Conservation (phyloP, 768 basidiomycete genomes). For the Mycena indigotica region DNA sequence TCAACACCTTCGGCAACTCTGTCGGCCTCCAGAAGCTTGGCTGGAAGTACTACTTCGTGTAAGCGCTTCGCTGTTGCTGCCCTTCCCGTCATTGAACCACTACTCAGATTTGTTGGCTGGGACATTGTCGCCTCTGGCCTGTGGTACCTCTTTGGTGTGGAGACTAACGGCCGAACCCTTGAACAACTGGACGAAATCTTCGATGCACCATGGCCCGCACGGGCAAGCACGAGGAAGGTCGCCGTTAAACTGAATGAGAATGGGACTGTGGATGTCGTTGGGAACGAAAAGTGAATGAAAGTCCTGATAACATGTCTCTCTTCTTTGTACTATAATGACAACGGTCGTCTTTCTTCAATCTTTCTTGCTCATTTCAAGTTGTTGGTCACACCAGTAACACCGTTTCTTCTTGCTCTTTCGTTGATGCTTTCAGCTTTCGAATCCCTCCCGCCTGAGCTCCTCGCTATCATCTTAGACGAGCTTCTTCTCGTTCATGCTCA, state of each 20-base stretch:
- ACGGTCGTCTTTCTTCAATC: too few relatives aligned
- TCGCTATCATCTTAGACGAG: too few relatives aligned
- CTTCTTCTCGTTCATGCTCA: too few relatives aligned
- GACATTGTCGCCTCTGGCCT: conserved; percentile 23
- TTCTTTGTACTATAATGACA: too few relatives aligned
- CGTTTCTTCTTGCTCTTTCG: too few relatives aligned
- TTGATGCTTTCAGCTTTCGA: too few relatives aligned
- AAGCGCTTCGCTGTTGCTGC: not conserved
- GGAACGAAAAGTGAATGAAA: conserved; percentile 3
- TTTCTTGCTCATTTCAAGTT: too few relatives aligned
- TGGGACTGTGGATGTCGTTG: conserved; percentile 19
- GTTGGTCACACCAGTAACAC: too few relatives aligned
- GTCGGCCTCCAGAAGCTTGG: conserved; percentile 25
- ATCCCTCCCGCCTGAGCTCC: too few relatives aligned
- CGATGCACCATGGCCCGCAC: conserved; percentile 28
- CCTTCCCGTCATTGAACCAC: not conserved
- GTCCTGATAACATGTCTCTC: not conserved
- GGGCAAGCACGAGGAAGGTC: conserved; percentile 23
- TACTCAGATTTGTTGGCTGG: conserved; percentile 29
- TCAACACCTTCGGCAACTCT: conserved; percentile 31
- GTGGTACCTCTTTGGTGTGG: conserved; percentile 30
- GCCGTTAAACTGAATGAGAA: conserved; percentile 21
- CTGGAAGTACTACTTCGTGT: conserved; percentile 33
- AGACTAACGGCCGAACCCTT: conserved; percentile 27
- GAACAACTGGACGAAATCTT: conserved; percentile 31